These are phyloP conservation scores for Penicillium taxi DNA, from an alignment of 495 filamentous ascomycete species.

Conservation along the genomic window DNA sequence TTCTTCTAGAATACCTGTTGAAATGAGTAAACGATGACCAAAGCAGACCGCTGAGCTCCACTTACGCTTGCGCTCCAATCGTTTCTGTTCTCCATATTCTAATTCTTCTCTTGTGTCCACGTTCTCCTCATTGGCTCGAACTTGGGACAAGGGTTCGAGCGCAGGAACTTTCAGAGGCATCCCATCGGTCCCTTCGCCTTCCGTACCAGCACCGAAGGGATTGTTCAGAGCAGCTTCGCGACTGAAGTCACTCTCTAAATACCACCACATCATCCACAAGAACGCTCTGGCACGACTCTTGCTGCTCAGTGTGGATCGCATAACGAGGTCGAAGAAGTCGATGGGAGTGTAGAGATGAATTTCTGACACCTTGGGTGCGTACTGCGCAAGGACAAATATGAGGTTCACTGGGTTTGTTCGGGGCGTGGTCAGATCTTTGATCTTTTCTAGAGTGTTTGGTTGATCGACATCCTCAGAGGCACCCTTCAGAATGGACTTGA, in stretches of 20 bases:
- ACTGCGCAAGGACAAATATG: conserved; percentile 88
- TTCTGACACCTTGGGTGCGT: conserved; percentile 86
- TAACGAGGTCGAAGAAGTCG: conserved; percentile 95
- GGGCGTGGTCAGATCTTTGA: conserved; percentile 58
- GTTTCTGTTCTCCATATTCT: conserved; percentile 78
- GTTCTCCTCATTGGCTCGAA: conserved; percentile 76
- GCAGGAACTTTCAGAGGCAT: conserved; percentile 73
- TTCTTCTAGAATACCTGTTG: conserved; percentile 49
- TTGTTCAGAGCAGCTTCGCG: conserved; percentile 75
- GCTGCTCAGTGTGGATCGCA: conserved; percentile 78
- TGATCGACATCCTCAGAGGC: conserved; percentile 90
- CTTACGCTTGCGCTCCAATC: conserved; percentile 69
- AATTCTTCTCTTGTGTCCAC: conserved; percentile 81
- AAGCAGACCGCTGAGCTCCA: conserved; percentile 1
- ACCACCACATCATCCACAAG: conserved; percentile 98
- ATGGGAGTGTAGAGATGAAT: conserved; percentile 75
- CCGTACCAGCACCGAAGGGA: conserved; percentile 76
- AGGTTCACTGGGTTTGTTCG: conserved; percentile 96
- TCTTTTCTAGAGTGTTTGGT: conserved; percentile 75
- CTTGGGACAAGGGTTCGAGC: conserved; percentile 67
- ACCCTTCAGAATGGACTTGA: conserved; percentile 96
- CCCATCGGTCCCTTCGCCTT: conserved; percentile 49
- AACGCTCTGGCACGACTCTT: conserved; percentile 80
- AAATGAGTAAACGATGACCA: conserved; percentile 1
- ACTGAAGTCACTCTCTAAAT: conserved; percentile 92